A percentile compares a stretch with the other conserved stretches of the same genome.
phyloP scores from a whole-genome alignment of 768 basidiomycete species.

The Cyathus striatus region DNA sequence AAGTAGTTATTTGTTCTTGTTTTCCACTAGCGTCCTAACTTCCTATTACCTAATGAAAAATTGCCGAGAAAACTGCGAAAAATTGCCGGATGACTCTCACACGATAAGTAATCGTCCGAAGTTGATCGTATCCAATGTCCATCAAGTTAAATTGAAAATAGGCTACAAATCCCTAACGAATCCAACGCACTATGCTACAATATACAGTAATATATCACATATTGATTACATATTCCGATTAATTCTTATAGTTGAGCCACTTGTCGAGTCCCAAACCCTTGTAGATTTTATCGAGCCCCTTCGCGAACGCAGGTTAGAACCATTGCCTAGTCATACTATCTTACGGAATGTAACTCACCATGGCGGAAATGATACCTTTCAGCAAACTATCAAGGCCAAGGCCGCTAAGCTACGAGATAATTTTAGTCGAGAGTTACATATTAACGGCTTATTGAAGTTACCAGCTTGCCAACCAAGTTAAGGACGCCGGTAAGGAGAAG shows the following conservation, averaged over 20 bases:
- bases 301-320: background rate
- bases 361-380: constrained; percentile 25
- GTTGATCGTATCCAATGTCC: no score
- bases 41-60: no score
- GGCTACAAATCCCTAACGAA: no score
- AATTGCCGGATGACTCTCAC: no score
- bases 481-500: constrained; percentile 29
- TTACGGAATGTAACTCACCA: constrained; percentile 9
- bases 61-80: no score
- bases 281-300: constrained; percentile 31
- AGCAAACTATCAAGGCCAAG: constrained; percentile 26
- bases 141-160: no score
- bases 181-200: no score
- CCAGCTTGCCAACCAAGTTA: constrained; percentile 26
- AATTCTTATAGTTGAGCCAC: constrained; percentile 18
- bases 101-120: no score
- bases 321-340: background rate
- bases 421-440: background rate
- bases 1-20: no score
- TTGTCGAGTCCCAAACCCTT: constrained; percentile 25
- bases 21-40: no score
- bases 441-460: background rate
- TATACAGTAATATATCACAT: no score
- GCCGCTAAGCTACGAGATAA: constrained; percentile 15
- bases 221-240: no score